Evolutionary conservation across 331 rosid species (phyloP), one percentile per base, ranked within the genome.

Genomic region (Acacia concinna): DNA sequence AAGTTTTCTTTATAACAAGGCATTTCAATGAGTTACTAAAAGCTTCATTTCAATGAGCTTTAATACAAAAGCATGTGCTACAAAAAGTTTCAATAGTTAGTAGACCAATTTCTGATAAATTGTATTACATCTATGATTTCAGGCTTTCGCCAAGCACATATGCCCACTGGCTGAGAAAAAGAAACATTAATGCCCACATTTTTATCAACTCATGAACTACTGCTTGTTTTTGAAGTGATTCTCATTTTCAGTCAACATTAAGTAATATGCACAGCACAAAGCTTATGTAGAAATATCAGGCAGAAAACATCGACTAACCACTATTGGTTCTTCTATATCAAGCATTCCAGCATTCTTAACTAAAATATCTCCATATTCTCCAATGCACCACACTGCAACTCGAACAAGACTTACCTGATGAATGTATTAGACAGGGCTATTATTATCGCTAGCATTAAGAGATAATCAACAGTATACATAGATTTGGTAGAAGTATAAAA

Each of bases 331-430:
- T 89, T 96, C 99, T 81, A 86, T 75, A 78, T 91, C 93, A 41
- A 89, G 94, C 97, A 96, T 91, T 72, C 97, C 97, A 73, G 86
- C 84, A 74, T 87, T 91, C 74, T 96, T 90, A 51, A 96, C 92
- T 85, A 96, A 66, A 90, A 96, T 41, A 86, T 96, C 99, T 70
- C 98, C 97, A 69, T 91, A 93, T 87, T 96, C 99, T 75, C 99
- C 99, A 74, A 93, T 87, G 85, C 99, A 96, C 99, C 99, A 96
- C 81, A 96, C 96, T 76, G 98, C 90, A 85, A 96, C 98, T 83
- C 94, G 98, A 85, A 96, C 97, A 62, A 96, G 97, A 84, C 87
- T 84, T 89, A 93, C 98, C 99, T 96, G 94, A 66, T 74, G 65
- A 84, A 77, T 43, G 82, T 62, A 82, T 73, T 46, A 71, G 78